Percentiles rank a stretch among this genome's conserved stretches.
phyloP scores from a whole-genome alignment of 176 grass and related monocot genomes.

The bread wheat (Triticum aestivum) region IWGSC_CS_RefSeq_v2.1 NC_057810.1:473097915-473098414 shows the following conservation, averaged over 20 bases:
- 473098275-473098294: too few relatives aligned
- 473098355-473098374: too few relatives aligned
- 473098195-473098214: too few relatives aligned
- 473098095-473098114: neutral
- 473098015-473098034: neutral
- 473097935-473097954: constrained; percentile 31
- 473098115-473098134: neutral
- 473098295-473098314: too few relatives aligned
- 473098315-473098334: too few relatives aligned
- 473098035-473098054: neutral
- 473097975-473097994: constrained; percentile 8
- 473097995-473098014: neutral
- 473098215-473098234: too few relatives aligned
- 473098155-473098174: neutral
- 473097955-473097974: neutral
- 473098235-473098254: too few relatives aligned
- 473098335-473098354: too few relatives aligned
- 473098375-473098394: too few relatives aligned
- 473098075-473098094: neutral
- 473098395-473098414: too few relatives aligned
- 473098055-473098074: neutral
- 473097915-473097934: constrained; percentile 21
- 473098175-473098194: neutral
- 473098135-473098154: neutral
- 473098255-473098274: too few relatives aligned